Conservation (phyloP, 495 filamentous ascomycete genomes). For the Pseudomonodictys pantanalensis region DNA sequence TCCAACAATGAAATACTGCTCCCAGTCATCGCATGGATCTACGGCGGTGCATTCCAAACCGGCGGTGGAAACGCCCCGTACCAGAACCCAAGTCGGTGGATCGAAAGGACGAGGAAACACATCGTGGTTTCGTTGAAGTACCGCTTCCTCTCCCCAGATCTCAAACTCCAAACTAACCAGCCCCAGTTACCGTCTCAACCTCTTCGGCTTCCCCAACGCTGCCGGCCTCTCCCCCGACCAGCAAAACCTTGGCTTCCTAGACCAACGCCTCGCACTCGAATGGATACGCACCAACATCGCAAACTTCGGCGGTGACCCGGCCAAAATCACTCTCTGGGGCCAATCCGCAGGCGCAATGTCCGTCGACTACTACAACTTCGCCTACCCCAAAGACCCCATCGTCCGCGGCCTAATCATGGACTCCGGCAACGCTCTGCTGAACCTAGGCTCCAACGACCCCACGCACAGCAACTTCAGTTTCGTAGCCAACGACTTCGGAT, state of each 20-base stretch:
- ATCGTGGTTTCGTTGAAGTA: constrained; percentile 61
- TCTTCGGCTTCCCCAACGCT: constrained; percentile 61
- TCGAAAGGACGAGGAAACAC: constrained; percentile 48
- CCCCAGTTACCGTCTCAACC: constrained; percentile 57
- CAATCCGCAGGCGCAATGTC: constrained; percentile 48
- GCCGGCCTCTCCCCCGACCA: constrained; percentile 35
- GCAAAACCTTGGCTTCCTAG: constrained; percentile 56
- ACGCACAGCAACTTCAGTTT: constrained; percentile 47
- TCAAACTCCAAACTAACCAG: neutral
- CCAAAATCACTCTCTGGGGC: constrained; percentile 47
- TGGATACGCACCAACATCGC: constrained; percentile 36
- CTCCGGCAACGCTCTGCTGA: constrained; percentile 43
- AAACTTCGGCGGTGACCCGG: constrained; percentile 64
- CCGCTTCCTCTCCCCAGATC: neutral
- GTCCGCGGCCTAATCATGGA: constrained; percentile 47
- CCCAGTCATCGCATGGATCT: constrained; percentile 66
- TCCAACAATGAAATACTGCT: constrained; percentile 51
- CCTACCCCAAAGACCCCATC: constrained; percentile 48
- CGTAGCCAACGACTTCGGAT: constrained; percentile 34
- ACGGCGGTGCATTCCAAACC: constrained; percentile 61
- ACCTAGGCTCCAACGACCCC: constrained; percentile 34
- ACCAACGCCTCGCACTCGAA: constrained; percentile 56
- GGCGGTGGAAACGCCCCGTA: constrained; percentile 48
- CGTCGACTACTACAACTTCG: constrained; percentile 40
- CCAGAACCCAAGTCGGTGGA: constrained; percentile 47